Base-by-base conservation (phyloP, 2,329 filamentous ascomycete species). In the Colletotrichum simmondsii region DNA sequence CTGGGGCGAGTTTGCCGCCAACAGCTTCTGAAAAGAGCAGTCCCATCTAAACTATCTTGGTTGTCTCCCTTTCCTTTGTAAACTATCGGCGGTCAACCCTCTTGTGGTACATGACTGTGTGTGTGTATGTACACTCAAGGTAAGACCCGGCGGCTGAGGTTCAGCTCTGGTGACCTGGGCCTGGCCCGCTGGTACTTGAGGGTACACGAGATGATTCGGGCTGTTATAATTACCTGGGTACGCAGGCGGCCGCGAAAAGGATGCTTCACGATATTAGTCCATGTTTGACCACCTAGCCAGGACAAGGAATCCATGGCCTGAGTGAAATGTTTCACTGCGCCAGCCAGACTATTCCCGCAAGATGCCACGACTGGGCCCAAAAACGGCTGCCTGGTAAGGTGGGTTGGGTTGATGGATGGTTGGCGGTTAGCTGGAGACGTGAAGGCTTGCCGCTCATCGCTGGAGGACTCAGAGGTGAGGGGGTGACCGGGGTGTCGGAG, bases 311-410 rank as follows among this genome's bases (percentile, higher is more conserved):
- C 19, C 19, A 22, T 22, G 19, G 42, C 19, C 42, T 49, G 42
- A 49, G 19, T 22, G 8, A 22, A 49, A 22, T 49, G 42, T 22
- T 49, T 49, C 42, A 49, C 19, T 49, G 42, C 8, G 19, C 42
- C 42, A 49, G 19, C 16, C 42, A n/a, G 16, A 49, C 16, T 49
- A 5, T n/a, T 49, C 42, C n/a, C 58, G 37, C 22, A 6, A 19
- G 19, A 46, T 64, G n/a, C 28, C 16, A 28, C 16, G 49, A 22
- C 61, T 63, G 28, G 26, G 5, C 52, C 19, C 3, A n/a, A 53
- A 63, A 63, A 53, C 32, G 42, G 60, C 60, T 63, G 60, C 42
- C 60, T 63, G 46, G n/a, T 49, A n/a, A 32, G 60, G 42, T 63
- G 60, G 49, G 22, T 26, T 63, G 60, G 49, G 22, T 26, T 16